Evolutionary conservation across 2,329 filamentous ascomycete genomes (phyloP).

Genomic region (Apiospora sp.): DNA sequence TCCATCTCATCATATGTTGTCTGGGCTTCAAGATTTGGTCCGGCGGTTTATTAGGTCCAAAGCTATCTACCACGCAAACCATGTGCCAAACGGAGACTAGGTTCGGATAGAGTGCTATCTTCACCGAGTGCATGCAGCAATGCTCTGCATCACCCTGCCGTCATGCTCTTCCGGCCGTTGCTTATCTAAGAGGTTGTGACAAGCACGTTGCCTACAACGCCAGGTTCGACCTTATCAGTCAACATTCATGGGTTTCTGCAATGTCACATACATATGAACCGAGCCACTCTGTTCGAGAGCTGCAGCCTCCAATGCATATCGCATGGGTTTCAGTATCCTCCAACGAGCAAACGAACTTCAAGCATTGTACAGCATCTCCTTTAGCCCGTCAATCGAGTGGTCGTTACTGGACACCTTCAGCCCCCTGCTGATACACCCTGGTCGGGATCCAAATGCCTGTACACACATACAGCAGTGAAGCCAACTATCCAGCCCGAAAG

Average conservation of each 20-base stretch:
- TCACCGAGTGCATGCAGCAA: conserved; percentile 6
- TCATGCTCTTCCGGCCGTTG: conserved; percentile 4
- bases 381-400: not conserved
- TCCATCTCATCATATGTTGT: conserved; percentile 12
- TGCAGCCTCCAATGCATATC: conserved; percentile 6
- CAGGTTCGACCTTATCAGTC: conserved; percentile 13
- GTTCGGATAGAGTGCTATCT: not conserved
- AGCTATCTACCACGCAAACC: conserved; percentile 1
- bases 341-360: not conserved
- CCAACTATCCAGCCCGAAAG: not conserved
- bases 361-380: not conserved
- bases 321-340: not conserved
- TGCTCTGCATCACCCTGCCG: not conserved
- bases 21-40: conserved; percentile 4
- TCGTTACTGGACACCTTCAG: not conserved
- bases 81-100: conserved; percentile 12
- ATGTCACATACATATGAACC: conserved; percentile 11
- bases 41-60: conserved; percentile 16
- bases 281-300: not conserved
- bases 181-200: not conserved
- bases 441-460: not conserved
- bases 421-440: not conserved
- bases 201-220: not conserved
- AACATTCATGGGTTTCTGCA: conserved; percentile 7
- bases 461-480: not conserved